A percentile compares a stretch with the other conserved stretches of the same genome.
phyloP scores from a whole-genome alignment of 2,329 filamentous ascomycete genomes.

The Triangularia setosa region DNA sequence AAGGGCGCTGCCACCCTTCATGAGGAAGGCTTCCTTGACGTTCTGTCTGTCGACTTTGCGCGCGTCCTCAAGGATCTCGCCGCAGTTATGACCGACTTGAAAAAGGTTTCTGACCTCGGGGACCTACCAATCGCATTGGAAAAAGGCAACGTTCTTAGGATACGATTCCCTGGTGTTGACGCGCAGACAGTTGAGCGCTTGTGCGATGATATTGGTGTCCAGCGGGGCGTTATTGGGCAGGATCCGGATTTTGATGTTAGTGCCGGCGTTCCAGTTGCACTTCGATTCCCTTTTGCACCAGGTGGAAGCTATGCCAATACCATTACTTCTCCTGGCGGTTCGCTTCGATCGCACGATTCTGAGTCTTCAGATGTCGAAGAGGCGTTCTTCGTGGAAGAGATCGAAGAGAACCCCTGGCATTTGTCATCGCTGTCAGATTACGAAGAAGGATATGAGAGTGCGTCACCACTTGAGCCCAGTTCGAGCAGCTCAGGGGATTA shows the following conservation, averaged over 20 bases:
- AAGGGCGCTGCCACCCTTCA: conserved; percentile 62
- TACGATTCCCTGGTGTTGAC: conserved; percentile 90
- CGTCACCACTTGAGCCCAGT: conserved; percentile 40
- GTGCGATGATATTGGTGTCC: conserved; percentile 82
- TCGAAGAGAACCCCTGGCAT: conserved; percentile 46
- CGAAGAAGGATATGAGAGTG: conserved; percentile 47
- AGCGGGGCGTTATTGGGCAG: conserved; percentile 72
- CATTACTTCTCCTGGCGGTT: conserved; percentile 46
- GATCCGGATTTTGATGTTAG: conserved; percentile 68
- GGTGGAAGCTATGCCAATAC: conserved; percentile 35
- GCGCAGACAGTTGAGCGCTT: conserved; percentile 74
- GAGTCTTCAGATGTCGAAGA: conserved; percentile 36
- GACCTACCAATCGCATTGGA: conserved; percentile 79
- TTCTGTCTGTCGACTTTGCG: conserved; percentile 83
- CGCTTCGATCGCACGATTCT: conserved; percentile 39
- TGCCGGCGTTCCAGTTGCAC: conserved; percentile 66
- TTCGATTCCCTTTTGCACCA: conserved; percentile 84
- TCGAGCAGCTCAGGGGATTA: conserved; percentile 42
- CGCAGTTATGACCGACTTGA: conserved; percentile 74
- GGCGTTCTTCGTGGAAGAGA: conserved; percentile 40
- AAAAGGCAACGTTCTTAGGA: conserved; percentile 62
- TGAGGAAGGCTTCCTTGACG: conserved; percentile 77
- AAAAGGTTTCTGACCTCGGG: conserved; percentile 70
- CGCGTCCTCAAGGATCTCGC: conserved; percentile 81
- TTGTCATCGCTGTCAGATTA: conserved; percentile 30